Percentiles rank a stretch among this genome's conserved stretches.
Conservation (phyloP, 2,329 filamentous ascomycete species). For the Beauveria sp. region DNA sequence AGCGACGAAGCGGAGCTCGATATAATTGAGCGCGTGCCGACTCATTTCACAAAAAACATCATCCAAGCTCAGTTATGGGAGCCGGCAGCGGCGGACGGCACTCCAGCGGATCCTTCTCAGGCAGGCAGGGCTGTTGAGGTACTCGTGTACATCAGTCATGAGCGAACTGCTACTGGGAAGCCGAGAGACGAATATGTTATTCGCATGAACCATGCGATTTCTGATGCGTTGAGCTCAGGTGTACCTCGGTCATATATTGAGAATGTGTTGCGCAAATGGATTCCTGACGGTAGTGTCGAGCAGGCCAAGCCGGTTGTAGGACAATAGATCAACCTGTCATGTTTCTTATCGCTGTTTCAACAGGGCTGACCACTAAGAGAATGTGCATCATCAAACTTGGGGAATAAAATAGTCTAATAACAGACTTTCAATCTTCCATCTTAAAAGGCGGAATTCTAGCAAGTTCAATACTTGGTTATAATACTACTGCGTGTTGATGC, state of each 20-base stretch:
- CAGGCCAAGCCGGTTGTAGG: too few relatives aligned
- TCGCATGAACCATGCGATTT: constrained; percentile 1
- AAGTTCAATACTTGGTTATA: too few relatives aligned
- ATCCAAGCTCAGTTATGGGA: background rate
- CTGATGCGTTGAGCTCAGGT: background rate
- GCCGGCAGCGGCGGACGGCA: background rate
- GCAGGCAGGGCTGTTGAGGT: background rate
- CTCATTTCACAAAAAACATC: background rate
- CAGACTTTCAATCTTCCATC: too few relatives aligned
- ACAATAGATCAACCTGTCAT: too few relatives aligned
- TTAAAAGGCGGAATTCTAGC: too few relatives aligned
- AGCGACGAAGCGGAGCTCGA: constrained; percentile 2
- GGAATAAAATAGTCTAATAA: too few relatives aligned
- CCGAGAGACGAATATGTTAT: constrained; percentile 1
- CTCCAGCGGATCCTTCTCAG: background rate
- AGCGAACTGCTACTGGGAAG: background rate
- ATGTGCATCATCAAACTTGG: too few relatives aligned
- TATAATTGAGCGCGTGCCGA: background rate
- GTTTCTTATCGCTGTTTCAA: too few relatives aligned
- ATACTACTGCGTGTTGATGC: too few relatives aligned
- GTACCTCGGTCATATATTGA: background rate
- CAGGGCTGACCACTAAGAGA: too few relatives aligned
- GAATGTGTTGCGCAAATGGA: constrained; percentile 2
- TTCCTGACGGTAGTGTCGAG: background rate
- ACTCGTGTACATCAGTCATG: background rate